Evolutionary conservation across 345 rosid species (phyloP).

Genomic region (Pistacia integerrima): DNA sequence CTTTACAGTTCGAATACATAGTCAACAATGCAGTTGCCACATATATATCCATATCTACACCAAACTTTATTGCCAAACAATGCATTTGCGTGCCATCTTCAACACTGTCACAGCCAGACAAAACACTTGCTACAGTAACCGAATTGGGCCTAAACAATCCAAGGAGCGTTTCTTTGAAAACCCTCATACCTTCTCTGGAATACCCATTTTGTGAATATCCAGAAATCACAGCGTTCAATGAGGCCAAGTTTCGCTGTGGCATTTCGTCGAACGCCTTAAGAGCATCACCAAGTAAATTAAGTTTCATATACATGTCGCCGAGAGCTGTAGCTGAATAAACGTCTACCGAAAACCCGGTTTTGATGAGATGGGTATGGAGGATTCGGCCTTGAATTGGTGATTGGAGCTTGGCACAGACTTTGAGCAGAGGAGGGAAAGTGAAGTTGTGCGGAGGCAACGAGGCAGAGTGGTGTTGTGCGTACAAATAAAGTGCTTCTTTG

Average conservation of each 20-base stretch:
- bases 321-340: slow-evolving; percentile 50
- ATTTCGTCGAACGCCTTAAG: slow-evolving; percentile 45
- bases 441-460: slow-evolving; percentile 41
- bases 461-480: slow-evolving; percentile 33
- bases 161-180: slow-evolving; percentile 42
- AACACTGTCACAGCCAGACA: slow-evolving; percentile 44
- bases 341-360: slow-evolving; percentile 46
- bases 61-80: slow-evolving; percentile 55
- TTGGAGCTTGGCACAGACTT: slow-evolving; percentile 55
- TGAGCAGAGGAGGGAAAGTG: slow-evolving; percentile 74
- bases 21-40: slow-evolving; percentile 63
- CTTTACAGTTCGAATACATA: slow-evolving; percentile 44
- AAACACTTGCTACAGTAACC: slow-evolving; percentile 51
- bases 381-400: slow-evolving; percentile 45
- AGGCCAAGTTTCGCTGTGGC: slow-evolving; percentile 42
- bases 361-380: slow-evolving; percentile 52
- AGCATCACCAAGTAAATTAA: slow-evolving; percentile 30
- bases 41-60: slow-evolving; percentile 51
- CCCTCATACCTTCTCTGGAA: slow-evolving; percentile 37
- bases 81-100: slow-evolving; percentile 50
- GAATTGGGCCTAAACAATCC: slow-evolving; percentile 51
- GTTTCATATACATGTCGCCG: slow-evolving; percentile 47
- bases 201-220: slow-evolving; percentile 51
- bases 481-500: slow-evolving; percentile 31
- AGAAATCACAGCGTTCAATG: slow-evolving; percentile 52